Percentiles rank a stretch among this genome's conserved stretches.
Conservation (phyloP, 1,284 basidiomycete species). For the Sanghuangporus baumii region DNA sequence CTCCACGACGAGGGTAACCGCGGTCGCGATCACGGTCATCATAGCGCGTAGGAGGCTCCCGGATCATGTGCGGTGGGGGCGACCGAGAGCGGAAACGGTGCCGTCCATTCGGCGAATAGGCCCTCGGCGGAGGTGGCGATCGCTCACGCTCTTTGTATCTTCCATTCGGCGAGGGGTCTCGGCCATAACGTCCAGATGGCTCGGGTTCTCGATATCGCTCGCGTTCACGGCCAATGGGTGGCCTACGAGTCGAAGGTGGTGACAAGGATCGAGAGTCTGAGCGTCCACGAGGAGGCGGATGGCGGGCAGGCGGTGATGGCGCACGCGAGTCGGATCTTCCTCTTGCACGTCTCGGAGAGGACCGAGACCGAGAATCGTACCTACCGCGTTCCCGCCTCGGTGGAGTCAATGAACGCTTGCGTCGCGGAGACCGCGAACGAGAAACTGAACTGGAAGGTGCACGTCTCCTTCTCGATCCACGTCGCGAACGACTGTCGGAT, state of each 20-base stretch:
- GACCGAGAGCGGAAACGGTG: conserved; percentile 19
- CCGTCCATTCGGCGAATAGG: neutral
- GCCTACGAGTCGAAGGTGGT: conserved; percentile 19
- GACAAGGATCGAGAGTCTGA: conserved; percentile 17
- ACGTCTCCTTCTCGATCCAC: conserved; percentile 1
- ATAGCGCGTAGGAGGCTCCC: conserved; percentile 27
- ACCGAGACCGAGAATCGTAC: conserved; percentile 10
- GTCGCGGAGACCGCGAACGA: conserved; percentile 8
- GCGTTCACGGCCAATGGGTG: conserved; percentile 12
- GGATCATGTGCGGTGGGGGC: too few relatives aligned
- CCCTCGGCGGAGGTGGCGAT: conserved; percentile 24
- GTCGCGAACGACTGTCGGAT: conserved; percentile 8
- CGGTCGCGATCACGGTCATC: neutral
- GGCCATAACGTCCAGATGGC: neutral
- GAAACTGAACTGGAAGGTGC: conserved; percentile 1
- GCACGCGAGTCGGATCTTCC: conserved; percentile 11
- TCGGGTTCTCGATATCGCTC: neutral
- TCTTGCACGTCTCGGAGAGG: conserved; percentile 28
- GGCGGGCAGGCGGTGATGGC: conserved; percentile 15
- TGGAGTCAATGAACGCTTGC: conserved; percentile 4
- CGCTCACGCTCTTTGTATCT: conserved; percentile 25
- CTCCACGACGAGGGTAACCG: neutral
- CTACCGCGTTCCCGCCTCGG: conserved; percentile 4
- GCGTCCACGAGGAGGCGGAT: neutral
- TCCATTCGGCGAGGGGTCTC: conserved; percentile 25